A percentile compares a stretch with the other conserved stretches of the same genome.
Evolutionary conservation across 495 filamentous ascomycete genomes (phyloP).

Genomic region (Penicillium coprophilum): DNA sequence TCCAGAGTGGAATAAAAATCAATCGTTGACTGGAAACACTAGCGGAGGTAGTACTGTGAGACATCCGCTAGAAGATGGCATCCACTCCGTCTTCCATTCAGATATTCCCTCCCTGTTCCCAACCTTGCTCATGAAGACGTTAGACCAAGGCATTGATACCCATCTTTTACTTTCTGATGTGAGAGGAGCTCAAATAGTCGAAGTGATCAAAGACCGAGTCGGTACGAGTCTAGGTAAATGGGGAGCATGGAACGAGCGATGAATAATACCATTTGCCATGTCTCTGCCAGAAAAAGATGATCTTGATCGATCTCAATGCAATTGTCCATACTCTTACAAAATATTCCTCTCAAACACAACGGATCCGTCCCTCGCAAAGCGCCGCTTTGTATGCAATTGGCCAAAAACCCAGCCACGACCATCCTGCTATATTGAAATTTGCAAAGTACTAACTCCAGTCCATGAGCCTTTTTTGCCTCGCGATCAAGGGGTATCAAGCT

Average conservation of each 20-base stretch:
- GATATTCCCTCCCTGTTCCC: slow-evolving; percentile 27
- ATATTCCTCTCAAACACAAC: slow-evolving; percentile 6
- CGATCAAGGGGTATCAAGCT: slow-evolving; percentile 37
- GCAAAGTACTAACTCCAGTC: slow-evolving; percentile 34
- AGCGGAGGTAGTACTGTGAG: slow-evolving; percentile 9
- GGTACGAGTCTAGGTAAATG: slow-evolving; percentile 41
- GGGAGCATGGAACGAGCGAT: slow-evolving; percentile 32
- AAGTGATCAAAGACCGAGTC: slow-evolving; percentile 45
- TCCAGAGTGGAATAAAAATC: slow-evolving; percentile 7
- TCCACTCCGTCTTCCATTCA: slow-evolving; percentile 38
- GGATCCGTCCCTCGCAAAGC: slow-evolving; percentile 20
- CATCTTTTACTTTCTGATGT: slow-evolving; percentile 42
- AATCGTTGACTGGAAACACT: background rate
- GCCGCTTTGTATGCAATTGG: slow-evolving; percentile 20
- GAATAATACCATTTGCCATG: background rate
- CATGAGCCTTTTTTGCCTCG: slow-evolving; percentile 21
- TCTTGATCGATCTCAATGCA: slow-evolving; percentile 14
- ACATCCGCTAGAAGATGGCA: slow-evolving; percentile 22
- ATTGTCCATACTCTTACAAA: slow-evolving; percentile 22
- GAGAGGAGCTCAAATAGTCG: slow-evolving; percentile 29
- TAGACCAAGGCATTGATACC: slow-evolving; percentile 45
- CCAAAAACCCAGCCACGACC: slow-evolving; percentile 8
- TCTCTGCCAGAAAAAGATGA: slow-evolving; percentile 2
- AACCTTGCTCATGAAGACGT: slow-evolving; percentile 39
- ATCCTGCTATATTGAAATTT: slow-evolving; percentile 10